Evolutionary conservation across 331 rosid genomes (phyloP).

Genomic region (Malus hybrid): DNA sequence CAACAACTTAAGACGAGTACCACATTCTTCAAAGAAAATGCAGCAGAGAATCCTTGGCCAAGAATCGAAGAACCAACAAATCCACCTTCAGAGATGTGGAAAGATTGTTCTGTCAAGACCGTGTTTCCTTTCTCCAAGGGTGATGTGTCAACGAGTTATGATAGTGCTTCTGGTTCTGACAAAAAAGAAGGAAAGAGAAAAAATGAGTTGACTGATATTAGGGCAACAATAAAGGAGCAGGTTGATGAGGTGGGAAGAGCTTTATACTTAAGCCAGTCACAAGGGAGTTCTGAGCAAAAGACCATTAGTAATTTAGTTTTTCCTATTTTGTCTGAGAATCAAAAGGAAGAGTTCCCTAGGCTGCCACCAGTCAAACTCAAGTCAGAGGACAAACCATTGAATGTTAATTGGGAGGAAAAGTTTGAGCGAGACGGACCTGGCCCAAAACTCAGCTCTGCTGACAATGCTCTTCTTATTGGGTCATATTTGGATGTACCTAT

Average conservation of each 20-base stretch:
- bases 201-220: slow-evolving; percentile 43
- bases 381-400: slow-evolving; percentile 72
- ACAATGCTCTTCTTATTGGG: slow-evolving; percentile 61
- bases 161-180: slow-evolving; percentile 32
- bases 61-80: slow-evolving; percentile 46
- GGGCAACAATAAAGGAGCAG: slow-evolving; percentile 66
- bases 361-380: slow-evolving; percentile 90
- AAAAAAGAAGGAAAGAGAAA: slow-evolving; percentile 60
- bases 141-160: slow-evolving; percentile 46
- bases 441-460: slow-evolving; percentile 40
- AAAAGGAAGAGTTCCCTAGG: slow-evolving; percentile 78
- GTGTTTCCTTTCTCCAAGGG: slow-evolving; percentile 69
- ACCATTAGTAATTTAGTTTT: slow-evolving; percentile 39
- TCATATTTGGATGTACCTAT: slow-evolving; percentile 84
- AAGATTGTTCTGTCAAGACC: slow-evolving; percentile 73
- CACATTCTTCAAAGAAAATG: slow-evolving; percentile 45
- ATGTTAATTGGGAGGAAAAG: slow-evolving; percentile 73
- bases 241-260: slow-evolving; percentile 89
- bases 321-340: slow-evolving; percentile 54
- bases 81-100: slow-evolving; percentile 63
- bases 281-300: slow-evolving; percentile 57
- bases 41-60: slow-evolving; percentile 57
- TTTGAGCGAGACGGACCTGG: slow-evolving; percentile 58
- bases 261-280: slow-evolving; percentile 54
- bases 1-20: slow-evolving; percentile 36